These are phyloP conservation scores for Beauveria pseudobassiana DNA, from an alignment of 2,329 filamentous ascomycete species.

Conservation along the genomic window DNA sequence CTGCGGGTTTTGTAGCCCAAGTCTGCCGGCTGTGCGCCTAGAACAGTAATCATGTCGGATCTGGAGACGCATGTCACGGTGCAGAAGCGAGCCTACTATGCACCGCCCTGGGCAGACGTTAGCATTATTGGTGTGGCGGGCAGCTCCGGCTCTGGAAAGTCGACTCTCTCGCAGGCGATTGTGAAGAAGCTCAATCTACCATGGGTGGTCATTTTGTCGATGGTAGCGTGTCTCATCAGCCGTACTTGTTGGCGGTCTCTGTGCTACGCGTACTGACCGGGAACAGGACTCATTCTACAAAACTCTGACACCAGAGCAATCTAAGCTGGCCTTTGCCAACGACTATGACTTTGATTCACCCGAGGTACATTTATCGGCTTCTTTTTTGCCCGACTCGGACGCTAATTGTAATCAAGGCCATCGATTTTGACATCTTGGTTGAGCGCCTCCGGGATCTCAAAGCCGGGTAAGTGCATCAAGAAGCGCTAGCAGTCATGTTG, in stretches of 20 bases:
- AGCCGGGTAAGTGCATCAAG: conserved; percentile 60
- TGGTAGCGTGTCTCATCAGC: conserved; percentile 49
- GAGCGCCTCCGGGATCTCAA: conserved; percentile 77
- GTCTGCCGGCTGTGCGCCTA: not conserved
- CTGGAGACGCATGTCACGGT: conserved; percentile 40
- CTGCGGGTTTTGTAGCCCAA: not conserved
- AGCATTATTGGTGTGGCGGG: conserved; percentile 96
- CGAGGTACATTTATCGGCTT: conserved; percentile 39
- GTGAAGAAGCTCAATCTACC: conserved; percentile 84
- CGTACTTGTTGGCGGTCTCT: not conserved
- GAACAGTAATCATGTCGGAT: conserved; percentile 19
- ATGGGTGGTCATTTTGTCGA: conserved; percentile 96
- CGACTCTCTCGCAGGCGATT: conserved; percentile 85
- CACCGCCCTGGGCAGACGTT: conserved; percentile 90
- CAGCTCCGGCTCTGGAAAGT: conserved; percentile 91
- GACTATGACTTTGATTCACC: conserved; percentile 96
- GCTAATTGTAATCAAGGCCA: conserved; percentile 43
- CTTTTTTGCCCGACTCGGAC: not conserved
- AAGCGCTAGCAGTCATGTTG: not conserved
- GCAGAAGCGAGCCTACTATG: conserved; percentile 64
- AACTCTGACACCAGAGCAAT: conserved; percentile 70
- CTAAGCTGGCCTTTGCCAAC: conserved; percentile 73
- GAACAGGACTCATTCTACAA: conserved; percentile 96
- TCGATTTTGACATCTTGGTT: conserved; percentile 88
- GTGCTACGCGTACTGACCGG: not conserved